Conservation (phyloP, 306 rosid species). For the Prunus mongolica region DNA sequence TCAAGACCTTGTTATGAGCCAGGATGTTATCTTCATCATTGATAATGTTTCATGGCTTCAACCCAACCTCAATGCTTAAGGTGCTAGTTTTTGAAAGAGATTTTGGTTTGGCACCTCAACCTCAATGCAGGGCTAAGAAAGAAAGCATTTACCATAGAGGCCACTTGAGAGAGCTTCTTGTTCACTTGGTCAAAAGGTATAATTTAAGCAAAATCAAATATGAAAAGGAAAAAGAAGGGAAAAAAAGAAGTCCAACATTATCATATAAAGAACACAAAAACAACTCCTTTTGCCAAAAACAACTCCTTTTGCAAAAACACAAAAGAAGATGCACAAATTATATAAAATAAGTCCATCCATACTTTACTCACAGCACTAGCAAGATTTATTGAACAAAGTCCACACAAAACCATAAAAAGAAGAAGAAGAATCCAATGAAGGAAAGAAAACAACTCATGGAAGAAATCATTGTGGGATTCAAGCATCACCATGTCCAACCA, state of each 20-base stretch:
- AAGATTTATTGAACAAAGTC: background rate
- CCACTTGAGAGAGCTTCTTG: too few species aligned
- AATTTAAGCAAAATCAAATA: background rate
- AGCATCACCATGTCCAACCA: slow-evolving; percentile 51
- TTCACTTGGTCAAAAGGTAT: too few species aligned
- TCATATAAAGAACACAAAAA: background rate
- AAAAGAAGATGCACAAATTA: background rate
- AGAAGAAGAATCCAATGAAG: background rate
- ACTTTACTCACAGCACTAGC: background rate
- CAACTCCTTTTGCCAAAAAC: background rate
- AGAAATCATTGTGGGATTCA: slow-evolving; percentile 22
- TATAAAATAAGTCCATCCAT: background rate
- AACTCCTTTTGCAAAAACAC: background rate
- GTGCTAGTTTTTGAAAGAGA: too few species aligned
- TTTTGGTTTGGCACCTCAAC: too few species aligned
- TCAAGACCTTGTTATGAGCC: too few species aligned
- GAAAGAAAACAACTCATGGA: background rate
- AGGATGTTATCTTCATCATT: too few species aligned
- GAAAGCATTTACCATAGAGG: background rate
- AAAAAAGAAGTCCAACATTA: background rate
- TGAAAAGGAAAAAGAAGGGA: background rate
- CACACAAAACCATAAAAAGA: background rate
- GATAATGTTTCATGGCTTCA: too few species aligned
- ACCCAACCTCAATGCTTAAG: too few species aligned
- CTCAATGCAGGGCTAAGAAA: background rate